Conservation (phyloP, 345 rosid genomes). For the Citrus maxima region DNA sequence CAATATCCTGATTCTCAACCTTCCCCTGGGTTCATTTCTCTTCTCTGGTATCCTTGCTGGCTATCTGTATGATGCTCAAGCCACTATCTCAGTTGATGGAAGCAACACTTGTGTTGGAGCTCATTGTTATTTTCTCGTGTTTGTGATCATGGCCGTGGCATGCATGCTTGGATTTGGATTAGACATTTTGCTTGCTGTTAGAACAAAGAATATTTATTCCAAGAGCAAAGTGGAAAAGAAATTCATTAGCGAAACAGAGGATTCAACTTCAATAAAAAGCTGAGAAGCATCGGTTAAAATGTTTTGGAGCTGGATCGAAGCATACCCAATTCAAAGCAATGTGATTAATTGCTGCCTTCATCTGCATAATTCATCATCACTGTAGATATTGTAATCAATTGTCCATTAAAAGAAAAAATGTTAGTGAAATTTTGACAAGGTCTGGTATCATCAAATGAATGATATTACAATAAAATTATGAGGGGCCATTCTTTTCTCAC, state of each 20-base stretch:
- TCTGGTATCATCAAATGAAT: not conserved
- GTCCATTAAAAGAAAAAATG: not conserved
- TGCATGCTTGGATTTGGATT: slow-evolving; percentile 65
- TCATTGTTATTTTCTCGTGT: slow-evolving; percentile 78
- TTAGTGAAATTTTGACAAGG: too few species aligned
- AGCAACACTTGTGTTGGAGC: slow-evolving; percentile 88
- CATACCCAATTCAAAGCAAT: not conserved
- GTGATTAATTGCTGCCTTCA: not conserved
- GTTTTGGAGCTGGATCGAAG: not conserved
- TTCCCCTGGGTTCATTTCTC: slow-evolving; percentile 88
- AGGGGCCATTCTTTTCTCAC: too few species aligned
- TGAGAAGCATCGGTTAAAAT: not conserved
- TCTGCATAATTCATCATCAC: not conserved
- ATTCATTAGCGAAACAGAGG: not conserved
- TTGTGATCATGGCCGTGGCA: slow-evolving; percentile 64
- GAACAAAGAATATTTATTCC: slow-evolving; percentile 58
- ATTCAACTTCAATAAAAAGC: not conserved
- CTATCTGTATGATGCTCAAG: slow-evolving; percentile 68
- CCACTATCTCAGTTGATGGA: slow-evolving; percentile 52
- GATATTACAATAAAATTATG: not conserved
- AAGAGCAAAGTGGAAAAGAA: slow-evolving; percentile 21
- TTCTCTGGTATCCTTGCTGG: slow-evolving; percentile 92
- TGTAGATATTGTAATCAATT: not conserved
- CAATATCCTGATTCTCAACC: slow-evolving; percentile 82
- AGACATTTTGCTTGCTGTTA: slow-evolving; percentile 53